phyloP scores from a whole-genome alignment of 441 rosid species.

The Syzygium syzygioides region DNA sequence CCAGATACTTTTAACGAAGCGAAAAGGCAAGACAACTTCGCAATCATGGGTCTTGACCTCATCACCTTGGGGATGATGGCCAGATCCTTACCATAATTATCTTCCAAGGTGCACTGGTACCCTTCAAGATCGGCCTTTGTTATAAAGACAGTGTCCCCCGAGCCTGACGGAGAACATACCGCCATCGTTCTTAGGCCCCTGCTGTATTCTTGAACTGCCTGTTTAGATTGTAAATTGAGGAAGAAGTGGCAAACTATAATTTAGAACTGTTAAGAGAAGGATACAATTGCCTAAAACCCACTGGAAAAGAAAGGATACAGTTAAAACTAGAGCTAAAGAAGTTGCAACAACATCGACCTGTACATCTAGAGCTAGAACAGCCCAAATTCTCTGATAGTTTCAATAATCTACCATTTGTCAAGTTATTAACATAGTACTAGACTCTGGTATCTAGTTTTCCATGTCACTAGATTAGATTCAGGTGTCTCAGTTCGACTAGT shows the following conservation, averaged over 20 bases:
- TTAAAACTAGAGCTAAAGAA: not conserved
- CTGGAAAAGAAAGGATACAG: not conserved
- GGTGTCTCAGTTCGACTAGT: not conserved
- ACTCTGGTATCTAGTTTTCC: not conserved
- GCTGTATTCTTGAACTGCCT: conserved; percentile 78
- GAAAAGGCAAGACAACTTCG: conserved; percentile 54
- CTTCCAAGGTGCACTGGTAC: conserved; percentile 30
- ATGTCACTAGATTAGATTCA: not conserved
- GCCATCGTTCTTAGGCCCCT: conserved; percentile 9
- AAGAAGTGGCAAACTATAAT: not conserved
- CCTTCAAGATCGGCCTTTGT: conserved; percentile 72
- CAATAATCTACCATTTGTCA: not conserved
- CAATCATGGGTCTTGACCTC: conserved; percentile 37
- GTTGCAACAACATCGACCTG: not conserved
- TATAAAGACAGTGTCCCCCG: conserved; percentile 48
- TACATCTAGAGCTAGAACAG: not conserved
- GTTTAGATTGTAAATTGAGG: conserved; percentile 12
- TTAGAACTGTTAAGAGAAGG: not conserved
- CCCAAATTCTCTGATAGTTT: not conserved
- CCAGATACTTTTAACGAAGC: conserved; percentile 55
- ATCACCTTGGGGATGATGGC: conserved; percentile 25
- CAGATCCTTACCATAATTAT: conserved; percentile 25
- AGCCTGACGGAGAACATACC: conserved; percentile 31
- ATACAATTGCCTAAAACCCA: not conserved
- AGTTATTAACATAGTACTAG: not conserved